Evolutionary conservation across 768 basidiomycete genomes (phyloP), one percentile per base, ranked within the genome.

Genomic region (Ramaria rubella): DNA sequence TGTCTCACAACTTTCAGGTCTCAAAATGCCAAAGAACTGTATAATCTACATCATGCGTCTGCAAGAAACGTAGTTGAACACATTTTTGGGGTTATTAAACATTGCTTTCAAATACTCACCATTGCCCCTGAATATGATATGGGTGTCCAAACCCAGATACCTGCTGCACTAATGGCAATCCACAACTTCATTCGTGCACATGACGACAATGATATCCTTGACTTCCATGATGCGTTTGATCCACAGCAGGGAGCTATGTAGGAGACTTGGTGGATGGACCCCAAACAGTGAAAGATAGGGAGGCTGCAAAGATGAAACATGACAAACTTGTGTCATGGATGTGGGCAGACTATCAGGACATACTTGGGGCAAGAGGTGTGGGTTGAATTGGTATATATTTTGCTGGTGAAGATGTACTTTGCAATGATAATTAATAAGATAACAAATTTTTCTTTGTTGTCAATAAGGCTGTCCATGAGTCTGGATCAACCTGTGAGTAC

Each of bases 21-120:
- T n/a, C 11, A 38, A n/a, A 38, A 38, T 38, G 11, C 36, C 11
- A 11, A n/a, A n/a, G 36, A 38, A 38, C 36, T 68, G 5, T 68
- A 62, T 44, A 69, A 69, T 43, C 56, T 69, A 3, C 49, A 61
- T 3, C 68, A 69, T 52, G 61, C 67, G 42, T 55, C 36, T 49
- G 14, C 58, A 8, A 33, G 58, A 6, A 67, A 67, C 53, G 58
- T 60, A 15, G 40, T 67, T 12, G 59, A 67, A 36, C 59, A 49
- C 27, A 60, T 63, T 12, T 65, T 66, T 43, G 49, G 62, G 5
- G 52, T 66, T 31, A 2, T 67, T 2, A 69, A 68, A 42, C 24
- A 46, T 3, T 57, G 55, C 0, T 69, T 65, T 46, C 36, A 29
- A 2, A 38, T 38, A 11, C 45, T 11, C n/a, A n/a, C n/a, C n/a